Evolutionary conservation across 2,329 filamentous ascomycete species (phyloP).

Genomic region (Gaeumannomyces tritici): DNA sequence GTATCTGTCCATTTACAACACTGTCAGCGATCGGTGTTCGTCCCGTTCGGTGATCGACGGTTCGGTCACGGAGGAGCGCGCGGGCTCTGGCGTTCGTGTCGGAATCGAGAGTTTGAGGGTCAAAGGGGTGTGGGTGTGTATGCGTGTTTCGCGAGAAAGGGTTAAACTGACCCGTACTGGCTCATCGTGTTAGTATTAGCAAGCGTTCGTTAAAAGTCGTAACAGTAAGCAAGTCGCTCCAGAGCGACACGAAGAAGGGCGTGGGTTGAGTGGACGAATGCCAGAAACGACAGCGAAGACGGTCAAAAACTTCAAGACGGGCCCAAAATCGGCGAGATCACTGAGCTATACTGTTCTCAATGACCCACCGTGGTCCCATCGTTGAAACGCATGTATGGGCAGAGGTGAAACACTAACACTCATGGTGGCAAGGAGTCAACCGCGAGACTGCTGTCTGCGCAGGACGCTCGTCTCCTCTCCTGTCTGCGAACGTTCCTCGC

Average conservation of each 20-base stretch:
- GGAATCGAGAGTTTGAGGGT: background rate
- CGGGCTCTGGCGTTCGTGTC: background rate
- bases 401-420: constrained; percentile 35
- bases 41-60: background rate
- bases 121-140: background rate
- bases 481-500: background rate
- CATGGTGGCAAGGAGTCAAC: constrained; percentile 24
- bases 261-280: background rate
- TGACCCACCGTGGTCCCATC: constrained; percentile 7
- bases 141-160: background rate
- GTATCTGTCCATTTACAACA: constrained; percentile 33
- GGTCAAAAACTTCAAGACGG: background rate
- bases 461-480: background rate
- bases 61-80: background rate
- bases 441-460: background rate
- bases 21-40: constrained; percentile 18
- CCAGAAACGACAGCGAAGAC: background rate
- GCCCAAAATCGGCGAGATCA: background rate
- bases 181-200: constrained; percentile 26
- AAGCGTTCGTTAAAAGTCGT: background rate
- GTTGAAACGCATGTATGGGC: constrained; percentile 11
- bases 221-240: background rate
- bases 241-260: background rate
- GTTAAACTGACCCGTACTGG: constrained; percentile 44
- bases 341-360: background rate